Percentiles rank a stretch among this genome's conserved stretches.
Conservation (phyloP, 352 stramenopile species). For the Globisporangium cederbergense region DNA sequence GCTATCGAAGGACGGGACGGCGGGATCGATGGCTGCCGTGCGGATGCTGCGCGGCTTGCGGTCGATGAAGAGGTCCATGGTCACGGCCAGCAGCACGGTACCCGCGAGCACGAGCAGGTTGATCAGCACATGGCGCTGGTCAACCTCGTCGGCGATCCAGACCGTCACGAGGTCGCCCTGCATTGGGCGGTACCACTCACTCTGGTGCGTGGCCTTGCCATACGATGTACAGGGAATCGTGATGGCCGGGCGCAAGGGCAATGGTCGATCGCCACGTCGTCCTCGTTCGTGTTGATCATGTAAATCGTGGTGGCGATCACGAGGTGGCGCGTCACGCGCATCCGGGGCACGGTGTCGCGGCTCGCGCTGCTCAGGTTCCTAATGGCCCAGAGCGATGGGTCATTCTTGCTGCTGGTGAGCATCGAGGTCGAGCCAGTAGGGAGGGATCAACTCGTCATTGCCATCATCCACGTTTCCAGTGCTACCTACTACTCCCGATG, state of each 20-base stretch:
- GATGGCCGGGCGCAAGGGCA: conserved; percentile 19
- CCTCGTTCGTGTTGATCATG: conserved; percentile 20
- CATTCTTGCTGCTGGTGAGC: not conserved
- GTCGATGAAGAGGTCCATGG: conserved; percentile 28
- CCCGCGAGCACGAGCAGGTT: conserved; percentile 27
- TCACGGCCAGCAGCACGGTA: conserved; percentile 25
- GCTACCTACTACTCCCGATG: not conserved
- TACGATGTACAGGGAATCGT: conserved; percentile 24
- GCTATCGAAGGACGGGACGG: conserved; percentile 25
- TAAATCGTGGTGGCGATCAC: conserved; percentile 11
- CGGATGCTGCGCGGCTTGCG: conserved; percentile 21
- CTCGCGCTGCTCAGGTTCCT: conserved; percentile 18
- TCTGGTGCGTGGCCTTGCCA: conserved; percentile 13
- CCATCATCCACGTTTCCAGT: not conserved
- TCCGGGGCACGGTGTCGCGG: not conserved
- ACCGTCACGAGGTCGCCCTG: conserved; percentile 19
- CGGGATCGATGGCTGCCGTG: conserved; percentile 7
- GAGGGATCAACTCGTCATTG: not conserved
- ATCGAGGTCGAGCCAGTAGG: conserved; percentile 4
- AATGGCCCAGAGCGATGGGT: conserved; percentile 21
- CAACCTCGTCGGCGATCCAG: conserved; percentile 28
- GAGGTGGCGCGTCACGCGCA: conserved; percentile 4
- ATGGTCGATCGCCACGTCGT: conserved; percentile 2
- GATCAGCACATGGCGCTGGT: conserved; percentile 23
- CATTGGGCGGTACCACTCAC: conserved; percentile 29